Evolutionary conservation across 805 yeast genomes (phyloP).

Genomic region (Saturnispora gosingensis): DNA sequence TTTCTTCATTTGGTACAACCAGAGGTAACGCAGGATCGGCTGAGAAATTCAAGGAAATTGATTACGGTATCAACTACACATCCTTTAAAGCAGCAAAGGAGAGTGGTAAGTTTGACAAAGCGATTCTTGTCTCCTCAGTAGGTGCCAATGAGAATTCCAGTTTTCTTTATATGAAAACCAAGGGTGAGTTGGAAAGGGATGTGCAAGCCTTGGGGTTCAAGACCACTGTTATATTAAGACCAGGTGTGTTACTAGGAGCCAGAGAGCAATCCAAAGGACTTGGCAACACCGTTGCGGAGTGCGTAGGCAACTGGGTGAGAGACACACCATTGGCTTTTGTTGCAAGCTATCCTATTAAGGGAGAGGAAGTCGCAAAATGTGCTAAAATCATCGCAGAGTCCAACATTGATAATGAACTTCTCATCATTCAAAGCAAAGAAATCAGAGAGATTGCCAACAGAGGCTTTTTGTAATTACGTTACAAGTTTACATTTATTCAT

Average conservation of each 20-base stretch:
- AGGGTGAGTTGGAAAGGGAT: slow-evolving; percentile 70
- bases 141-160: slow-evolving; percentile 54
- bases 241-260: slow-evolving; percentile 65
- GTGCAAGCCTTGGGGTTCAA: slow-evolving; percentile 54
- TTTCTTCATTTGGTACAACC: slow-evolving; percentile 72
- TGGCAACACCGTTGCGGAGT: slow-evolving; percentile 25
- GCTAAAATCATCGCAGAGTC: slow-evolving; percentile 23
- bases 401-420: slow-evolving; percentile 21
- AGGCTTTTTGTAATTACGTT: not conserved
- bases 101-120: slow-evolving; percentile 52
- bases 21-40: slow-evolving; percentile 61
- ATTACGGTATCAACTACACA: slow-evolving; percentile 59
- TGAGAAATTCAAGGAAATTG: slow-evolving; percentile 63
- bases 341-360: slow-evolving; percentile 43
- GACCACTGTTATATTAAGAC: slow-evolving; percentile 66
- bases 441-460: slow-evolving; percentile 16
- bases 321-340: slow-evolving; percentile 27
- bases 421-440: slow-evolving; percentile 16
- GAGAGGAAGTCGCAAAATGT: slow-evolving; percentile 55
- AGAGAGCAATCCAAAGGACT: slow-evolving; percentile 37
- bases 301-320: slow-evolving; percentile 27
- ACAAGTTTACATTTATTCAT: not conserved
- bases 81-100: slow-evolving; percentile 68
- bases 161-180: slow-evolving; percentile 56
- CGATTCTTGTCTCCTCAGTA: slow-evolving; percentile 53